Evolutionary conservation across 2,329 filamentous ascomycete genomes (phyloP), one percentile per base, ranked within the genome.

Genomic region (Aspergillus sp.): DNA sequence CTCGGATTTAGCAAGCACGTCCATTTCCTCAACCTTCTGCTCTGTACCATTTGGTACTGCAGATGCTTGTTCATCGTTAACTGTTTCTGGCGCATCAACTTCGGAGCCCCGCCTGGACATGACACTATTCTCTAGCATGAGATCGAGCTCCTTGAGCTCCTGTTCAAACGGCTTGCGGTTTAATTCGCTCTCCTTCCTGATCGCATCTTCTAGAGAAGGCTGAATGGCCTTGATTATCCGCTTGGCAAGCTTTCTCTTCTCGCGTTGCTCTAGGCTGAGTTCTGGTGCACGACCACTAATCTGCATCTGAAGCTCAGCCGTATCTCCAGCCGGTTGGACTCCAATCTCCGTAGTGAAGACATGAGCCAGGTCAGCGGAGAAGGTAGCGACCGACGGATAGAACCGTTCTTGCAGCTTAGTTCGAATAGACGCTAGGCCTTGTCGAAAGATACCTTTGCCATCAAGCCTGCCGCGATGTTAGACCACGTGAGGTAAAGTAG

Each of bases 171-270:
- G 82, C 68, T 88, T 89, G 55, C 88, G 84, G 54, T 84, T 88
- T 44, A 96, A 83, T 62, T 95, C 90, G n/a, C 90, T 88, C 74
- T 98, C 94, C 57, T 91, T 90, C 56, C 84, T 85, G 50, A 92
- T 78, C 0, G 92, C 92, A 57, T 86, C 83, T 73, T 96, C 90
- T 3, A 96, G 81, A 48, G 87, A 83, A 13, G 90, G 87, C 73
- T 96, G 91, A 32, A 96, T 84, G 1, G 88, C 86, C 73, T 92
- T 96, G 66, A 96, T 84, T 62, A 97, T 96, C 25, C 92, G 87
- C 76, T 96, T 96, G 23, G 90, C 92, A n/a, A 96, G 80, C 67
- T 89, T 90, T 69, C 91, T 90, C 62, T 90, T 87, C 67, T 96
- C 90, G 60, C 91, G 90, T 62, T 92, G 86, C 68, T 96, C 92